Percentiles rank a stretch among this genome's conserved stretches.
Evolutionary conservation across 768 basidiomycete genomes (phyloP).

Genomic region (Tylopilus felleus): DNA sequence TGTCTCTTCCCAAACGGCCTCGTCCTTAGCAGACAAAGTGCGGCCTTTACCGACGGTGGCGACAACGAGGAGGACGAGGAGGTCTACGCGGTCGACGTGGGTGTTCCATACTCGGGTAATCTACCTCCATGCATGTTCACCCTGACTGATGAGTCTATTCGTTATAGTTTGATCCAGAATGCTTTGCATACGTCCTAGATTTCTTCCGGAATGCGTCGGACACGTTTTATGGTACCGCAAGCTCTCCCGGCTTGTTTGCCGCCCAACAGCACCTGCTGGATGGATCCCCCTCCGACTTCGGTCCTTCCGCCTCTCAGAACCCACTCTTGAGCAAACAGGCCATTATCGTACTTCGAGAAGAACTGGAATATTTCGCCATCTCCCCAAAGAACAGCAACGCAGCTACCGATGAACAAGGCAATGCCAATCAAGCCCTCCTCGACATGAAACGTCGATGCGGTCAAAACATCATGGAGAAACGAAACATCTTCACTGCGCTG

Average conservation of each 20-base stretch:
- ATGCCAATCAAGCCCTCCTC: slow-evolving; percentile 73
- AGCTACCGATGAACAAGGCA: slow-evolving; percentile 71
- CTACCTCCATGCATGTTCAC: background rate
- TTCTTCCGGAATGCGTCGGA: slow-evolving; percentile 91
- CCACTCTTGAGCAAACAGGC: slow-evolving; percentile 94
- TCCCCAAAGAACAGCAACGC: slow-evolving; percentile 67
- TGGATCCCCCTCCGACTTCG: slow-evolving; percentile 54
- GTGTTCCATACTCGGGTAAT: slow-evolving; percentile 35
- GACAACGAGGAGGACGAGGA: slow-evolving; percentile 83
- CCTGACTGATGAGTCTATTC: slow-evolving; percentile 4
- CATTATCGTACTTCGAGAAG: slow-evolving; percentile 96
- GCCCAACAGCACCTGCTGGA: slow-evolving; percentile 82
- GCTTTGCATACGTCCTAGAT: slow-evolving; percentile 88
- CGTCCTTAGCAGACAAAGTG: slow-evolving; percentile 84
- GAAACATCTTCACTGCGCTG: slow-evolving; percentile 93
- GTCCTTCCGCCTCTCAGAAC: slow-evolving; percentile 72
- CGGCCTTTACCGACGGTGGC: slow-evolving; percentile 68
- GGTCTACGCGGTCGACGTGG: slow-evolving; percentile 92
- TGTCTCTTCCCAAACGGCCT: slow-evolving; percentile 98
- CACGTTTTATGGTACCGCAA: slow-evolving; percentile 84
- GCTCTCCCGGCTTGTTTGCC: slow-evolving; percentile 65
- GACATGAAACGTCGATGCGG: slow-evolving; percentile 87
- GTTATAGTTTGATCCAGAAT: slow-evolving; percentile 90
- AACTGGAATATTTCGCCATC: slow-evolving; percentile 97
- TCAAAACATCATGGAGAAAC: slow-evolving; percentile 80